These are phyloP conservation scores for Penicillium crystallinum DNA, from an alignment of 495 filamentous ascomycete species.

Conservation along the genomic window DNA sequence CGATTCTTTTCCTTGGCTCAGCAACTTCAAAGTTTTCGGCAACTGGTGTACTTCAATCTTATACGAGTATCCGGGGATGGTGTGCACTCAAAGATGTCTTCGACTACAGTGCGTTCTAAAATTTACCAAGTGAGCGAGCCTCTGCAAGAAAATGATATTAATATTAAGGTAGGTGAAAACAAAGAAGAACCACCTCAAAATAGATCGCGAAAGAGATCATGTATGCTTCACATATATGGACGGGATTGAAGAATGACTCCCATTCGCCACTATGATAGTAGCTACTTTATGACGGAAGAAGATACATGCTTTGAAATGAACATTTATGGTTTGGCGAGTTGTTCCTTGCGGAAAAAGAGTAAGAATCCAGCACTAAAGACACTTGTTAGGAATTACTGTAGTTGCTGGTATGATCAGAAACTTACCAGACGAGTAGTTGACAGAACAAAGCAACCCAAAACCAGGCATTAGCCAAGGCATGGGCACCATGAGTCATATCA, in stretches of 20 bases:
- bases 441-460: constrained; percentile 62
- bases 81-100: background rate
- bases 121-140: background rate
- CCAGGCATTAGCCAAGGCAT: constrained; percentile 49
- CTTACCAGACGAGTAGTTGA: constrained; percentile 57
- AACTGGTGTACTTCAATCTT: no score
- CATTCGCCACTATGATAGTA: background rate
- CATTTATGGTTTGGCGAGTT: constrained; percentile 55
- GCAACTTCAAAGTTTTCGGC: no score
- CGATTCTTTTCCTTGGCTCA: no score
- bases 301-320: background rate
- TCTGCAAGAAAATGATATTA: background rate
- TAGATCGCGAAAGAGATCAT: background rate
- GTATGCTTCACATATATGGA: constrained; percentile 5
- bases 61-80: no score
- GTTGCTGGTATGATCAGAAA: background rate
- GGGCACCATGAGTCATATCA: constrained; percentile 32
- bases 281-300: background rate
- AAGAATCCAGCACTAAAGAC: constrained; percentile 52
- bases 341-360: constrained; percentile 66
- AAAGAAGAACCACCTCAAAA: background rate
- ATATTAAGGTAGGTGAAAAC: background rate
- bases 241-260: constrained; percentile 1
- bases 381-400: constrained; percentile 5
- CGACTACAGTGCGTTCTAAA: background rate